phyloP scores from a whole-genome alignment of 805 yeast species.

The Ogataea corticis region DNA sequence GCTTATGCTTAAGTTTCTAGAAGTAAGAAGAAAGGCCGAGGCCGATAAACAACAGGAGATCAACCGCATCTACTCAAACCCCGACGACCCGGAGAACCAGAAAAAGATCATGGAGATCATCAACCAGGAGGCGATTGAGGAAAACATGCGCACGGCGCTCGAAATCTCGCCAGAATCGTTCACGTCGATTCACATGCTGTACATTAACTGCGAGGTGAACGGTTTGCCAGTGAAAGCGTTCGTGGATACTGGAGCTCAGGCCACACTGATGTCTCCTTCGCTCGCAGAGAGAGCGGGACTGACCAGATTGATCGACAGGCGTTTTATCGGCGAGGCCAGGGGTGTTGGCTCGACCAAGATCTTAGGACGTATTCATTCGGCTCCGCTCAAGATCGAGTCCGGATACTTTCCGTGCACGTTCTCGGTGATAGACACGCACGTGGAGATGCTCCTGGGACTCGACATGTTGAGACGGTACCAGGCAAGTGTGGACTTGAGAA shows the following conservation, averaged over 20 bases:
- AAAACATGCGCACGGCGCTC: conserved; percentile 74
- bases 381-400: conserved; percentile 76
- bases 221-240: conserved; percentile 84
- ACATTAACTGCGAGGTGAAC: conserved; percentile 74
- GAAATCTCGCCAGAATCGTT: conserved; percentile 92
- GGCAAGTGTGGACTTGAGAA: conserved; percentile 73
- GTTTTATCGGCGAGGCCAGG: conserved; percentile 78
- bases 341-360: conserved; percentile 88
- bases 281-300: conserved; percentile 75
- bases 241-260: conserved; percentile 96
- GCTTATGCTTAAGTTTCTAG: conserved; percentile 35
- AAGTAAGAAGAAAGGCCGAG: conserved; percentile 21
- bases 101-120: conserved; percentile 64
- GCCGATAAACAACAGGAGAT: conserved; percentile 40
- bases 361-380: conserved; percentile 84
- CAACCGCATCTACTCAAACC: conserved; percentile 55
- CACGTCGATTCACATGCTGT: conserved; percentile 80
- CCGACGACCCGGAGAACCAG: conserved; percentile 71
- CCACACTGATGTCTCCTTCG: conserved; percentile 76
- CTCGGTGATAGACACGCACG: conserved; percentile 67
- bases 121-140: conserved; percentile 72
- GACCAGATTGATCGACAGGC: conserved; percentile 69
- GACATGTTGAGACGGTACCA: conserved; percentile 91
- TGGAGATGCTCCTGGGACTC: conserved; percentile 80
- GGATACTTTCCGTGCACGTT: conserved; percentile 66